Evolutionary conservation across 306 rosid species (phyloP), one percentile per base, ranked within the genome.

Genomic region (Citrullus amarus): DNA sequence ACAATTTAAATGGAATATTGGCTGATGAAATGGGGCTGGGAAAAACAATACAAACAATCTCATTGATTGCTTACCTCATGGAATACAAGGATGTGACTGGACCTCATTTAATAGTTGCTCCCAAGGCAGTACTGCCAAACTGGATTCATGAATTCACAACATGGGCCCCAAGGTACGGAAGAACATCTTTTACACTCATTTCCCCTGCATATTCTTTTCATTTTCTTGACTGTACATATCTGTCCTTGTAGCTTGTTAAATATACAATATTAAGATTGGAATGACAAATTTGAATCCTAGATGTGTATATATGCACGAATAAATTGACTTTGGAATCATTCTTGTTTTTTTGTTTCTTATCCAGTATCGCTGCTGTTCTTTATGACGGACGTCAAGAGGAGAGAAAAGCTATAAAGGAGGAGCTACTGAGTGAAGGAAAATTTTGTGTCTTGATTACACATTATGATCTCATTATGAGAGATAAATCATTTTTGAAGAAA

Each of bases 1-100:
- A 96, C 91, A 92, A 92, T 78, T 83, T 96, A 43, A 96, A 96
- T 82, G 99, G 99, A 82, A 96, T 96, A 86, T 87, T 96, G 86
- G 99, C 99, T 80, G 99, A 96, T 75, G 99, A 96, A 87, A 96
- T 96, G 99, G 99, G 99, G 53, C 86, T 96, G 78, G 99, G 99
- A 79, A 96, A 96, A 86, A 96, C 99, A 46, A 96, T 96, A 85
- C 99, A 96, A 84, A 96, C 99, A 44, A 96, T 96, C 80, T 91
- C 99, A 0, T 84, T 96, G 85, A 84, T 96, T 82, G 99, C 97
- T 58, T 79, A 96, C 84, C 96, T 96, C 79, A 30, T 92, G 36
- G 96, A 96, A 79, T 22, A 86, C 87, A 96, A 96, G 88, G 97
- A 90, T 59, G 99, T 96, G 73, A 74, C 87, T 71, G 99, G 99